phyloP scores from a whole-genome alignment of 345 rosid genomes.

The Microthlaspi erraticum region DNA sequence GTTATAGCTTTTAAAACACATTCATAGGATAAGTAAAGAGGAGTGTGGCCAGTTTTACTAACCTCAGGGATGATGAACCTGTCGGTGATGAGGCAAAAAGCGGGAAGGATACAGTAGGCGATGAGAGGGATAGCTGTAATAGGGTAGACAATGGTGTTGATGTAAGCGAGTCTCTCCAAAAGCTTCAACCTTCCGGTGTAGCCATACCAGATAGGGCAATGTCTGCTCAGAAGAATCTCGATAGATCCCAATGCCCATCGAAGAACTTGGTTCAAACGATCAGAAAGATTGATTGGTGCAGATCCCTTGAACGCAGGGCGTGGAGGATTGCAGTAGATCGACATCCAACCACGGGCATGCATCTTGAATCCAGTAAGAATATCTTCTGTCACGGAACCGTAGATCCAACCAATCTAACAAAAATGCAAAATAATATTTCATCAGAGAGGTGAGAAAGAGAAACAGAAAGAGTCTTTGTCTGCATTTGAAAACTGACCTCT shows the following conservation, averaged over 20 bases:
- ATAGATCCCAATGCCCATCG: constrained; percentile 99
- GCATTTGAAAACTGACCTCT: constrained; percentile 62
- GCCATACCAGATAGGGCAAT: constrained; percentile 99
- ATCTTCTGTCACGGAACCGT: constrained; percentile 99
- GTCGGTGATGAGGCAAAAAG: constrained; percentile 91
- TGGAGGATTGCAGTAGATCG: constrained; percentile 96
- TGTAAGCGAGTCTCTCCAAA: constrained; percentile 92
- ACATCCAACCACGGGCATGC: constrained; percentile 99
- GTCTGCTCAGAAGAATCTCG: constrained; percentile 95
- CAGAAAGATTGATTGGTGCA: constrained; percentile 99
- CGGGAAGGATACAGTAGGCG: constrained; percentile 94
- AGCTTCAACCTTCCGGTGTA: constrained; percentile 81
- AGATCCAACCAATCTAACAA: constrained; percentile 96
- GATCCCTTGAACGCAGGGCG: constrained; percentile 99
- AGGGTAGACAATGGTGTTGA: constrained; percentile 96
- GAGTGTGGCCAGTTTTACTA: constrained; percentile 27
- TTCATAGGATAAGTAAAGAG: background rate
- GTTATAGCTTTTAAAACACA: background rate
- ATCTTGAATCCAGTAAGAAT: constrained; percentile 98
- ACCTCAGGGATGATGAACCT: constrained; percentile 99
- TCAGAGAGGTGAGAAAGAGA: constrained; percentile 13
- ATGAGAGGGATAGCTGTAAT: constrained; percentile 89
- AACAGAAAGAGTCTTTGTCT: constrained; percentile 18
- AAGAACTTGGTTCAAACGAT: constrained; percentile 98
- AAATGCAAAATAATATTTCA: constrained; percentile 25